phyloP scores from a whole-genome alignment of 2,329 filamentous ascomycete species.

The Plectosphaerella cucumerina region DNA sequence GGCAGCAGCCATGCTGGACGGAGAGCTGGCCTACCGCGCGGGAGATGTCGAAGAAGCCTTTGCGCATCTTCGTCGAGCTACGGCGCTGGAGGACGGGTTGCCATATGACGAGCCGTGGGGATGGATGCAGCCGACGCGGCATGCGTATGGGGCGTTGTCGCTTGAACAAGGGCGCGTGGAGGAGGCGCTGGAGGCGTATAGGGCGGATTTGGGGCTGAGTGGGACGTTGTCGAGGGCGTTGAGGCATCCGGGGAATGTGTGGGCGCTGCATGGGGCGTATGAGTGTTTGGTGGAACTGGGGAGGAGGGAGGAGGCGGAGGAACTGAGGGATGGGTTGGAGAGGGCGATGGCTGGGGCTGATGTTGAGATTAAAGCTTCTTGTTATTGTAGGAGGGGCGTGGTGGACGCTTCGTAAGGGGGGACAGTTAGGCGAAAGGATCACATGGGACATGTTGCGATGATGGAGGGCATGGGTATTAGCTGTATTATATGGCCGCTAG shows the following conservation, averaged over 20 bases:
- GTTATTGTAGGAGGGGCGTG: slow-evolving; percentile 37
- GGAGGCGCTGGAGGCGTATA: slow-evolving; percentile 54
- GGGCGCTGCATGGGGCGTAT: slow-evolving; percentile 69
- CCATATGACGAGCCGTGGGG: slow-evolving; percentile 74
- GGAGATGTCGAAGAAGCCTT: slow-evolving; percentile 57
- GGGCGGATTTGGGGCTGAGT: slow-evolving; percentile 56
- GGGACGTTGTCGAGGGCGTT: slow-evolving; percentile 58
- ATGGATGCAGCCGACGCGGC: slow-evolving; percentile 72
- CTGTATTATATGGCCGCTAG: too few species aligned
- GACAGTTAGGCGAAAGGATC: too few species aligned
- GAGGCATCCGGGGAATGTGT: slow-evolving; percentile 69
- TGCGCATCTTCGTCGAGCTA: slow-evolving; percentile 49
- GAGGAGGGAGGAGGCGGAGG: slow-evolving; percentile 31
- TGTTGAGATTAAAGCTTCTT: slow-evolving; percentile 53
- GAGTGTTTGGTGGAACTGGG: slow-evolving; percentile 61
- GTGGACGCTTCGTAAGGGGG: neutral
- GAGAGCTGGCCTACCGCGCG: slow-evolving; percentile 68
- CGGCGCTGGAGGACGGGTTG: slow-evolving; percentile 56
- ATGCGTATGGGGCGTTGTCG: slow-evolving; percentile 66
- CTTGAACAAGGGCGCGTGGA: slow-evolving; percentile 60
- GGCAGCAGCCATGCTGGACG: slow-evolving; percentile 64
- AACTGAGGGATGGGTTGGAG: slow-evolving; percentile 39
- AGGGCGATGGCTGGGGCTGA: slow-evolving; percentile 53
- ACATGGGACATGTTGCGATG: too few species aligned
- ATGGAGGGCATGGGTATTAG: too few species aligned